A percentile compares a stretch with the other conserved stretches of the same genome.
These are phyloP conservation scores for Dipteronia dyeriana DNA, from an alignment of 345 rosid species.

Conservation along the genomic window DNA sequence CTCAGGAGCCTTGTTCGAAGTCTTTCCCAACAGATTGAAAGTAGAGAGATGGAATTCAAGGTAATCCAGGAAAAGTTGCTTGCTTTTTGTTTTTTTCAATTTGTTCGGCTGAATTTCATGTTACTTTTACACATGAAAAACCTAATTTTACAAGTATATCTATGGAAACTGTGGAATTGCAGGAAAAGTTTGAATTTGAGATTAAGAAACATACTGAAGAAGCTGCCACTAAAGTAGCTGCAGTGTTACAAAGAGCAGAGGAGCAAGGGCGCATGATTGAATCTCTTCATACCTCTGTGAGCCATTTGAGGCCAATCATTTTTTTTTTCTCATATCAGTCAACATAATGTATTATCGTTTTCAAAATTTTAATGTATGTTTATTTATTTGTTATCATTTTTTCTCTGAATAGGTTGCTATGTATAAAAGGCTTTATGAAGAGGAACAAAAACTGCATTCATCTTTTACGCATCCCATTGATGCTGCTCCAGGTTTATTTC, in stretches of 20 bases:
- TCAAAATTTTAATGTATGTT: constrained; percentile 1
- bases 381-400: constrained; percentile 4
- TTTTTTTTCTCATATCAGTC: not conserved
- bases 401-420: constrained; percentile 63
- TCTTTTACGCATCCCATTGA: constrained; percentile 46
- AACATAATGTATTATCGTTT: not conserved
- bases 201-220: constrained; percentile 72
- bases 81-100: constrained; percentile 12
- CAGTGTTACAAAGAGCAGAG: constrained; percentile 82
- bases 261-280: constrained; percentile 91
- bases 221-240: constrained; percentile 81
- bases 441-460: constrained; percentile 70
- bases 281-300: constrained; percentile 87
- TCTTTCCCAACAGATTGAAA: constrained; percentile 77
- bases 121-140: not conserved
- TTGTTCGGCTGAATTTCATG: not conserved
- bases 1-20: constrained; percentile 84
- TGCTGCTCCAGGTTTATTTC: constrained; percentile 55
- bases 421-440: constrained; percentile 92
- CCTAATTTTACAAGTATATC: not conserved
- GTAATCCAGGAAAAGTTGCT: constrained; percentile 34
- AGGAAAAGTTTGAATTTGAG: constrained; percentile 71
- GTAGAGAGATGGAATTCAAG: constrained; percentile 77
- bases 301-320: constrained; percentile 16
- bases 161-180: constrained; percentile 25